Evolutionary conservation across 768 basidiomycete genomes (phyloP), one percentile per base, ranked within the genome.

Genomic region (Sporobolomyces phaffii): DNA sequence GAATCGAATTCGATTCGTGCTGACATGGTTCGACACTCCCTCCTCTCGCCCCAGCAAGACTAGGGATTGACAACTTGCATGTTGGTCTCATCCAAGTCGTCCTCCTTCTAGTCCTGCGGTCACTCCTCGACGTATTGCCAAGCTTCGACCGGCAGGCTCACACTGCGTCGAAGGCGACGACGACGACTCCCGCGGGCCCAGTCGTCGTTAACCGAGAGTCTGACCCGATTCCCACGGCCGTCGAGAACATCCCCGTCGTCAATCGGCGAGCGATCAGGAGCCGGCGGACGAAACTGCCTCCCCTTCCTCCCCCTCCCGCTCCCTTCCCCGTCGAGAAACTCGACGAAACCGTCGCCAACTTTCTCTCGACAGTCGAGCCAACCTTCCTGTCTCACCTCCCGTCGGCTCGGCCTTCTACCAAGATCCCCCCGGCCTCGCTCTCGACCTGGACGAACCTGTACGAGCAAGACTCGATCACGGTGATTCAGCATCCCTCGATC

Each of bases 1-100:
- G n/a, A n/a, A n/a, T n/a, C n/a, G n/a, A n/a, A n/a, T n/a, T n/a
- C n/a, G n/a, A n/a, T n/a, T n/a, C n/a, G n/a, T n/a, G n/a, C n/a
- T n/a, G n/a, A n/a, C n/a, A n/a, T n/a, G n/a, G n/a, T n/a, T 6
- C 36, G n/a, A 44, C 61, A 41, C 41, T n/a, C 36, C 4, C 15
- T 48, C 22, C 13, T 41, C 29, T 51, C 31, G 5, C 11, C 41
- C 2, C 60, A 70, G 69, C 64, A 2, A 15, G 15, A 7, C 51
- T 65, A 5, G 69, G 69, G 10, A 63, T 73, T 29, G 72, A 73
- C 38, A 44, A 36, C 8, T 59, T 73, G n/a, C 72, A 73, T 44
- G 38, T 73, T 17, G 68, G 64, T 6, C 34, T 73, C 6, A n/a
- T 70, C 18, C 72, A 73, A 48, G 59, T 73, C 22, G 29, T 73